Conservation (phyloP, 176 grass and related monocot species). For the Oryza coarctata region DNA sequence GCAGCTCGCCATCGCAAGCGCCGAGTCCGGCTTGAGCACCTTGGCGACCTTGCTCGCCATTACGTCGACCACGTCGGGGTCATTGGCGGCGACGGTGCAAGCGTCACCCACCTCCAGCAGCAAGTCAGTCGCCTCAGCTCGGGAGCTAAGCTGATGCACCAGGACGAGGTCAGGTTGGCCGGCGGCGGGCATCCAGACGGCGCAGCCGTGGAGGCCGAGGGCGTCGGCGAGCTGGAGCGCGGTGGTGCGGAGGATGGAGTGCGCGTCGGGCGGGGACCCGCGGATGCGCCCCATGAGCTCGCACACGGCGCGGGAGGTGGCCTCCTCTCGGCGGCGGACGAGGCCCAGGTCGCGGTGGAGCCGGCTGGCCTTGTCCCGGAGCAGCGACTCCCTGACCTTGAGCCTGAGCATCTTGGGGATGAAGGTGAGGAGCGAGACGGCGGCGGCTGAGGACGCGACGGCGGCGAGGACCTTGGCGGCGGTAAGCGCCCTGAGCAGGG, state of each 20-base stretch:
- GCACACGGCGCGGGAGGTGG: slow-evolving; percentile 56
- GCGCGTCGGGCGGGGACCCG: slow-evolving; percentile 38
- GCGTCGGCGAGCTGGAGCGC: slow-evolving; percentile 71
- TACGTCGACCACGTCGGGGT: slow-evolving; percentile 57
- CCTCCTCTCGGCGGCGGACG: slow-evolving; percentile 53
- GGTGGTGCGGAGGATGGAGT: slow-evolving; percentile 60
- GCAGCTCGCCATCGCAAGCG: slow-evolving; percentile 43
- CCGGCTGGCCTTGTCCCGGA: slow-evolving; percentile 50
- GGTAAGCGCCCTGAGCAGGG: slow-evolving; percentile 47
- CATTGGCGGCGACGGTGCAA: background rate
- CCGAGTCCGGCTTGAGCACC: slow-evolving; percentile 48
- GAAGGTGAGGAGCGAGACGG: slow-evolving; percentile 58
- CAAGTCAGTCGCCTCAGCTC: background rate
- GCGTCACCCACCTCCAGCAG: background rate
- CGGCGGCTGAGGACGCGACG: slow-evolving; percentile 45
- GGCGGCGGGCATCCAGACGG: slow-evolving; percentile 68
- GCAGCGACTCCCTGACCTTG: slow-evolving; percentile 56
- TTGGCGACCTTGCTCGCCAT: slow-evolving; percentile 39
- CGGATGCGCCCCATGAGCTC: slow-evolving; percentile 53
- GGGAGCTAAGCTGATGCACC: slow-evolving; percentile 42
- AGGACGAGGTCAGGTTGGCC: slow-evolving; percentile 28
- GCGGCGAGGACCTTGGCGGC: slow-evolving; percentile 50
- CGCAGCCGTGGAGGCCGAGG: slow-evolving; percentile 51
- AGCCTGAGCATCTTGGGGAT: slow-evolving; percentile 65
- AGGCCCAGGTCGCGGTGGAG: slow-evolving; percentile 55